Base-by-base conservation (phyloP, 352 stramenopile genomes). In the Pythium rishiriense region DNA sequence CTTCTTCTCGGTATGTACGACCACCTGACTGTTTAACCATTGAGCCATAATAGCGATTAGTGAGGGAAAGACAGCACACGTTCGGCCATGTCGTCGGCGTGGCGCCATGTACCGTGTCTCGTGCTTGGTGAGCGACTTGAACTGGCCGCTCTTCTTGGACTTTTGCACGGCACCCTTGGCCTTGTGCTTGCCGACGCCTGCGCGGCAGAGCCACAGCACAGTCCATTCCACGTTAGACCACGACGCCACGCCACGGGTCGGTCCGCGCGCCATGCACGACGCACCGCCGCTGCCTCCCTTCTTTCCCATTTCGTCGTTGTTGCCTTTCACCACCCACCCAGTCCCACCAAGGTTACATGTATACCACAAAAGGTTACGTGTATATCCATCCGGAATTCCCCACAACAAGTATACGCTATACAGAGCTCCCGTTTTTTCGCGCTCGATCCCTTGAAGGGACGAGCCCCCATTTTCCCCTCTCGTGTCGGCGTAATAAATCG, bases 81-180 rank as follows among this genome's bases (percentile, higher is more conserved):
- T 39, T 39, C 33, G 33, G n/a, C 22, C 7, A 25, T 8, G 3
- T 33, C 7, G 3, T 35, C 1, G 19, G 3, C 8, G 19, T 21
- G 25, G 5, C 12, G 17, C 41, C 55, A 51, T 72, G 37, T 28
- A 86, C 80, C 76, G 69, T 28, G 78, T 81, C 45, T 88, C 76
- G 19, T 83, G 70, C 62, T 90, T 92, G 65, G 79, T 83, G 12
- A 90, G 75, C 29, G 83, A 66, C 67, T 89, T 88, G 68, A 88
- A 93, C 72, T 80, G 75, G 17, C 72, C 71, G 33, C 51, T 68
- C 52, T 90, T 89, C 72, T 87, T 73, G 37, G 62, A 28, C 46
- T 72, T 72, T n/a, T 52, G 59, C 29, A 52, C 25, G 29, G 51
- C 26, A 15, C 71, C 71, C 63, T 70, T 71, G 9, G 48, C 63